Evolutionary conservation across 306 rosid genomes (phyloP).

Genomic region (Cercis canadensis): DNA sequence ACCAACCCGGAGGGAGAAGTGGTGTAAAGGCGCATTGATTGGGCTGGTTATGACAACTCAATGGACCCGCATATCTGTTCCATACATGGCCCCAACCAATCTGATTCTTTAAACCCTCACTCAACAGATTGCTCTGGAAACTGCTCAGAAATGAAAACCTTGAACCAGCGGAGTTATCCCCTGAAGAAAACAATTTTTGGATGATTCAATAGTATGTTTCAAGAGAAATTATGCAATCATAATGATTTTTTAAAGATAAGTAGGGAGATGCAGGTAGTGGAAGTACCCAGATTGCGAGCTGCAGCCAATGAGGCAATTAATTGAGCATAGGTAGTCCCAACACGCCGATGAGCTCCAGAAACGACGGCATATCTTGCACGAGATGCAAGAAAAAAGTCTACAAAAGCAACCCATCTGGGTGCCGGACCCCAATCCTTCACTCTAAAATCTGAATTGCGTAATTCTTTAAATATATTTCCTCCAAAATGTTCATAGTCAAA

Average conservation of each 20-base stretch:
- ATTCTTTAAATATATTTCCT: constrained; percentile 66
- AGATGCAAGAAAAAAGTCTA: constrained; percentile 93
- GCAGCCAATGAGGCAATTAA: constrained; percentile 92
- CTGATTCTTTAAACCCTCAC: constrained; percentile 79
- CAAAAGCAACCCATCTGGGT: constrained; percentile 99
- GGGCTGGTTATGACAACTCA: constrained; percentile 75
- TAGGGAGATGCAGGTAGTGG: background rate
- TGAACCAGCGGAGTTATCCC: constrained; percentile 55
- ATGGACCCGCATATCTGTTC: constrained; percentile 91
- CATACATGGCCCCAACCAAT: constrained; percentile 98
- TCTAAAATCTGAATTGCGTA: constrained; percentile 71
- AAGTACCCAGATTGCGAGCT: constrained; percentile 68
- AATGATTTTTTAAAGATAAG: background rate
- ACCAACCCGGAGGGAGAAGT: constrained; percentile 93
- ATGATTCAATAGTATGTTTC: constrained; percentile 21
- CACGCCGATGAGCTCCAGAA: constrained; percentile 93
- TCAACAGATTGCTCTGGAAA: constrained; percentile 77
- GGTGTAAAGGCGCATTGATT: constrained; percentile 88
- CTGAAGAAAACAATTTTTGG: constrained; percentile 47
- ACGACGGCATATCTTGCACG: constrained; percentile 77
- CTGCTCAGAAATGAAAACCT: constrained; percentile 79
- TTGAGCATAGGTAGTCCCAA: constrained; percentile 98
- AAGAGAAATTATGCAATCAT: constrained; percentile 1
- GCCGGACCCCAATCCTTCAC: constrained; percentile 97
- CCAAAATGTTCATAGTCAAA: constrained; percentile 78